Evolutionary conservation across 2,329 filamentous ascomycete species (phyloP), one percentile per base, ranked within the genome.

Genomic region (Verticillium alfalfae): DNA sequence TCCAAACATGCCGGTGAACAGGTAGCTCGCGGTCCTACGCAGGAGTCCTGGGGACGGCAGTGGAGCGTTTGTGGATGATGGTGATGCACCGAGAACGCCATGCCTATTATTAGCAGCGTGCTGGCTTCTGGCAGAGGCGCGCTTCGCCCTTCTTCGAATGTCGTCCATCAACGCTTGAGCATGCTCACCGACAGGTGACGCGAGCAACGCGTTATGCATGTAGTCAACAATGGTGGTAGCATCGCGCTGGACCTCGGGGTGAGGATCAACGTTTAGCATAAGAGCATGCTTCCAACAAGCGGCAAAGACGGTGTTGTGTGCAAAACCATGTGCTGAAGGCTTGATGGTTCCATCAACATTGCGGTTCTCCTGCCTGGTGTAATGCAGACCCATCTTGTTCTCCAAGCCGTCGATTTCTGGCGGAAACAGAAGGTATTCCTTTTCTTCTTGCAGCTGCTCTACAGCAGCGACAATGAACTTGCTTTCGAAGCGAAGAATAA

Each of bases 231-330:
- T 88, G n/a, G 89, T 82, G 6, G 87, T 88, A 10, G 93, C 94
- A 72, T 95, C 91, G 66, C 89, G 85, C 65, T 96, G 91, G 38
- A 98, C 91, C 71, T 98, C 94, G 1, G 94, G 93, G 71, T 97
- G 93, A 49, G 95, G 94, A 71, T 99, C 95, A 18, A 96, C 92
- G 55, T 92, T 94, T 73, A 98, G 83, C 65, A 96, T 91, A 63
- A 97, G 80, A 54, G 96, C 83, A 70, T 97, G 91, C 73, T 96
- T 95, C 95, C 95, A 99, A 65, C 96, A 90, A 1, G 93, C 91
- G 36, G 93, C 90, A 73, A 96, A 97, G 18, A 97, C 91, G 0
- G 93, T 97, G 70, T 96, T 95, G 66, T 91, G 88, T 13, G 93
- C 92, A 12, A 91, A 75, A 1, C 86, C 84, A 55, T 86, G 82